phyloP scores from a whole-genome alignment of 495 filamentous ascomycete species.

The Daldinia bambusicola region DNA sequence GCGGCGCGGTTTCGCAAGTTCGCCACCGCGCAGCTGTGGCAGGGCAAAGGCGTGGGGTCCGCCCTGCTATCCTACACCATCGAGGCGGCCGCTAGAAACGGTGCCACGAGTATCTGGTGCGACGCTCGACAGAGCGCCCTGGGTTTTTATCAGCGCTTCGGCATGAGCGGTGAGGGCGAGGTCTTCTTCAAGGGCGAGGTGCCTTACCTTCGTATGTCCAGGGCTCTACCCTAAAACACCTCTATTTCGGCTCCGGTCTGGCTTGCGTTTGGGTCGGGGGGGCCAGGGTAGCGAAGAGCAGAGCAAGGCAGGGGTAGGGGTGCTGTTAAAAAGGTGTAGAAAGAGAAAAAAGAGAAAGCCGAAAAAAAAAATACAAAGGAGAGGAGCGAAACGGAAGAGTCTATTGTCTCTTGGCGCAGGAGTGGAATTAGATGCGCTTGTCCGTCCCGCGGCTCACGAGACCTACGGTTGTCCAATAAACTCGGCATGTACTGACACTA shows the following conservation, averaged over 20 bases:
- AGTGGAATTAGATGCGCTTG: slow-evolving; percentile 33
- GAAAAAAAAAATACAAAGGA: no score
- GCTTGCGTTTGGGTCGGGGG: slow-evolving; percentile 9
- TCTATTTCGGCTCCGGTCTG: slow-evolving; percentile 5
- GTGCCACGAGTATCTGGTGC: slow-evolving; percentile 43
- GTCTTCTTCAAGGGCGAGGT: slow-evolving; percentile 40
- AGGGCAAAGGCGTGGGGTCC: slow-evolving; percentile 40
- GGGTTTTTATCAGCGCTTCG: slow-evolving; percentile 40
- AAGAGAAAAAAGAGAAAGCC: not conserved
- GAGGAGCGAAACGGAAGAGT: not conserved
- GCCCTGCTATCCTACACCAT: slow-evolving; percentile 32
- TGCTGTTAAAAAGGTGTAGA: slow-evolving; percentile 9
- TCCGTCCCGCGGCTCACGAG: slow-evolving; percentile 18
- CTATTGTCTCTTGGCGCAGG: slow-evolving; percentile 19
- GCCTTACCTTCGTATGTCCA: slow-evolving; percentile 40
- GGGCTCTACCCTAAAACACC: slow-evolving; percentile 24
- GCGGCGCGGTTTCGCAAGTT: slow-evolving; percentile 41
- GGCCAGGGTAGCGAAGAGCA: no score
- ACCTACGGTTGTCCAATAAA: slow-evolving; percentile 31
- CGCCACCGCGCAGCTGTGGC: slow-evolving; percentile 40
- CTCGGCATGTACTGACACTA: slow-evolving; percentile 4
- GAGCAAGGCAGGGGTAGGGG: not conserved
- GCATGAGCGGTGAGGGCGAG: slow-evolving; percentile 36
- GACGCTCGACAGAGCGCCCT: slow-evolving; percentile 42
- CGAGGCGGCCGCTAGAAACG: slow-evolving; percentile 32